Evolutionary conservation across 345 rosid genomes (phyloP).

Genomic region (Erucastrum elatum): DNA sequence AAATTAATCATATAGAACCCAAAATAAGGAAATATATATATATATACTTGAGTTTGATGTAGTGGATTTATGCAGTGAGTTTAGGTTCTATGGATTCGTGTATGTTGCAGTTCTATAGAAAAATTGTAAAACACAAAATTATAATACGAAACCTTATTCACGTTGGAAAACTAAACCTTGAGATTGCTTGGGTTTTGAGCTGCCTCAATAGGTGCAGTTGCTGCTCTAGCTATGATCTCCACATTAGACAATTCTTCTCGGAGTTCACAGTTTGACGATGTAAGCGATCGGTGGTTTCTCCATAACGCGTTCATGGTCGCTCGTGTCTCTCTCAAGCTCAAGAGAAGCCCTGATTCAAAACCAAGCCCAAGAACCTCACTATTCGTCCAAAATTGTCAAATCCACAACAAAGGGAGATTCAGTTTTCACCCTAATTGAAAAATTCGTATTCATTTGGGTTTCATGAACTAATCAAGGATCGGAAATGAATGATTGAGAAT

Average conservation of each 20-base stretch:
- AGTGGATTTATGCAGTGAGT: not conserved
- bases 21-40: too few relatives aligned
- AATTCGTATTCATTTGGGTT: too few relatives aligned
- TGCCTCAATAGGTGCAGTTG: constrained; percentile 35
- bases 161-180: too few relatives aligned
- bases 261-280: constrained; percentile 58
- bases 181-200: not conserved
- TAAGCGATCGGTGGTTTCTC: constrained; percentile 54
- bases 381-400: not conserved
- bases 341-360: constrained; percentile 39
- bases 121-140: not conserved
- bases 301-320: constrained; percentile 59
- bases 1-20: too few relatives aligned
- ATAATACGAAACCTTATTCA: too few relatives aligned
- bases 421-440: constrained; percentile 36
- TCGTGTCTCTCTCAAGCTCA: constrained; percentile 67
- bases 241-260: constrained; percentile 43
- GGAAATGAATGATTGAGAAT: too few relatives aligned
- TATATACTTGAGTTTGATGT: not conserved
- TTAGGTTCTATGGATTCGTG: not conserved
- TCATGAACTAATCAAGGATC: too few relatives aligned
- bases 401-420: not conserved
- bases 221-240: constrained; percentile 52
- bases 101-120: not conserved
- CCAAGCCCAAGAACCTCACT: not conserved